Evolutionary conservation across 352 stramenopile genomes (phyloP).

Genomic region (Proteromonas lacertae): DNA sequence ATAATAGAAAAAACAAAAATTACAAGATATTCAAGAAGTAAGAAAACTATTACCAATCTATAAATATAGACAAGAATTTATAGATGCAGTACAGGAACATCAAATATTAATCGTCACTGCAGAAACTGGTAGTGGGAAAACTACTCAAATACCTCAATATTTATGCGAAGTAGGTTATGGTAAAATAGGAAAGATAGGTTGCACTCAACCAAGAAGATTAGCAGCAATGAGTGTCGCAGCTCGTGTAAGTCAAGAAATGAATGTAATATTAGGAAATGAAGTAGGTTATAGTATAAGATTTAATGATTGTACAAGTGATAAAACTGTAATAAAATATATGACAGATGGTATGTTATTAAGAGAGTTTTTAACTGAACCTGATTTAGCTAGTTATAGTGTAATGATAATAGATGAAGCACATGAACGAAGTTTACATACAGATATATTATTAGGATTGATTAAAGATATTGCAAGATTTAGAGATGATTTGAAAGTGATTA

Average conservation of each 20-base stretch:
- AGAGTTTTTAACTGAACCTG: slow-evolving; percentile 87
- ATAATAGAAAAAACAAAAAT: slow-evolving; percentile 5
- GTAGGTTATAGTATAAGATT: slow-evolving; percentile 96
- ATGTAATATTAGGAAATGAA: slow-evolving; percentile 73
- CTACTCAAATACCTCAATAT: slow-evolving; percentile 95
- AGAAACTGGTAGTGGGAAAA: slow-evolving; percentile 80
- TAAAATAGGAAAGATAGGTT: slow-evolving; percentile 77
- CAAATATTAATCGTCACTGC: slow-evolving; percentile 36
- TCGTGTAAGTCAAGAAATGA: slow-evolving; percentile 90
- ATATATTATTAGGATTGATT: slow-evolving; percentile 93
- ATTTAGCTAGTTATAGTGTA: slow-evolving; percentile 69
- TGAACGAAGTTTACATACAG: slow-evolving; percentile 82
- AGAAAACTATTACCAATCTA: slow-evolving; percentile 83
- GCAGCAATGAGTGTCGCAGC: slow-evolving; percentile 95
- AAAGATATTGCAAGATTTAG: slow-evolving; percentile 84
- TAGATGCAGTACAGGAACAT: slow-evolving; percentile 80
- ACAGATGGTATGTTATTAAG: slow-evolving; percentile 92
- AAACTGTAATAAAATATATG: slow-evolving; percentile 73
- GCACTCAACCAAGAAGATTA: slow-evolving; percentile 70
- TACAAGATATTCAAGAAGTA: slow-evolving; percentile 59
- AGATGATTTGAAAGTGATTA: slow-evolving; percentile 24
- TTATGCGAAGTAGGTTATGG: slow-evolving; percentile 49
- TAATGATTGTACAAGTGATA: slow-evolving; percentile 87
- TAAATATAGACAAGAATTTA: slow-evolving; percentile 79
- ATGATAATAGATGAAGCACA: slow-evolving; percentile 98